Conservation (phyloP, 2,329 filamentous ascomycete genomes). For the Claviceps sp. region DNA sequence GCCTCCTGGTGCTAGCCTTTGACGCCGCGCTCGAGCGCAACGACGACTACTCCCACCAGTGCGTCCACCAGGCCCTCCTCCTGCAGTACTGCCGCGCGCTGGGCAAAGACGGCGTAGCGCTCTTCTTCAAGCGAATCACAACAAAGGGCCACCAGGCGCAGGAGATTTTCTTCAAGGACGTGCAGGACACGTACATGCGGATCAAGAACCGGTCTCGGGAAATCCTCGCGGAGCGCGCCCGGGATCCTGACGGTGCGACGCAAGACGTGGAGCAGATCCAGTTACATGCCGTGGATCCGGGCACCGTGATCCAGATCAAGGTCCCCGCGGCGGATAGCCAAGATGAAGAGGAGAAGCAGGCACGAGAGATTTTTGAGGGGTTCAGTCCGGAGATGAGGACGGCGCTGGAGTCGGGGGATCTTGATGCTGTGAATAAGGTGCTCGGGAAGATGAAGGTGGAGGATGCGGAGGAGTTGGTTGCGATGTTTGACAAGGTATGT, state of each 20-base stretch:
- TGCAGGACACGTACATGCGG: slow-evolving; percentile 71
- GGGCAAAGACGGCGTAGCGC: slow-evolving; percentile 70
- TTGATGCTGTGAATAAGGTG: slow-evolving; percentile 49
- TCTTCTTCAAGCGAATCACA: slow-evolving; percentile 96
- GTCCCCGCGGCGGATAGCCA: slow-evolving; percentile 59
- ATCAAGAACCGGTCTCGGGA: slow-evolving; percentile 68
- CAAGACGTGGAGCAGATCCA: slow-evolving; percentile 83
- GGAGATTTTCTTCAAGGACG: slow-evolving; percentile 84
- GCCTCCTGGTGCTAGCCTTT: slow-evolving; percentile 81
- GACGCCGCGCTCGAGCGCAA: slow-evolving; percentile 69
- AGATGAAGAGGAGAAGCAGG: slow-evolving; percentile 48
- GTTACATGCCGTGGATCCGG: slow-evolving; percentile 87
- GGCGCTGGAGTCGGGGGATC: slow-evolving; percentile 73
- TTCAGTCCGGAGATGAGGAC: slow-evolving; percentile 72
- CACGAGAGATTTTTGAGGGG: slow-evolving; percentile 64
- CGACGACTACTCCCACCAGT: slow-evolving; percentile 67
- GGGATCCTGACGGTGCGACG: slow-evolving; percentile 24
- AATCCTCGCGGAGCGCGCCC: slow-evolving; percentile 43
- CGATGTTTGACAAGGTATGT: slow-evolving; percentile 57
- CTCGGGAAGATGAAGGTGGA: slow-evolving; percentile 79
- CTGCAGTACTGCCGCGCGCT: slow-evolving; percentile 90
- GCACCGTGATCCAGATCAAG: slow-evolving; percentile 78
- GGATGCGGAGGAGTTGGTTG: slow-evolving; percentile 75
- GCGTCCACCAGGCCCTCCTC: slow-evolving; percentile 83
- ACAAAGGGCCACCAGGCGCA: slow-evolving; percentile 80